phyloP scores from a whole-genome alignment of 768 basidiomycete genomes.

The Panaeolus cyanescens region DNA sequence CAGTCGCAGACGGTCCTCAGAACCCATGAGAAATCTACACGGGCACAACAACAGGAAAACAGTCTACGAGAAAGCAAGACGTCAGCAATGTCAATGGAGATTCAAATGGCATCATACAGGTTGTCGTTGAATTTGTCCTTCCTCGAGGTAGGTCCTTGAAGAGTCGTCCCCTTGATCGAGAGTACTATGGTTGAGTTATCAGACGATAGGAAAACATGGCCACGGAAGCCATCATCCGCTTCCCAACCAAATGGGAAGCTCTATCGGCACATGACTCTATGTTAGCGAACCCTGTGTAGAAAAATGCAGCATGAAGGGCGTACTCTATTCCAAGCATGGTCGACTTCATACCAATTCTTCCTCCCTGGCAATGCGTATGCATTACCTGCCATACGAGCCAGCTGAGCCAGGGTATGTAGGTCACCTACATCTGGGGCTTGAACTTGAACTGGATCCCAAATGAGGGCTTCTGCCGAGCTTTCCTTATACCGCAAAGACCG shows the following conservation, averaged over 20 bases:
- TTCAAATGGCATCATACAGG: constrained; percentile 33
- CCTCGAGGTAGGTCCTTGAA: constrained; percentile 83
- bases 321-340: constrained; percentile 69
- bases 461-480: constrained; percentile 42
- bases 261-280: constrained; percentile 41
- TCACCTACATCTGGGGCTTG: constrained; percentile 80
- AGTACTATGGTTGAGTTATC: constrained; percentile 85
- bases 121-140: constrained; percentile 96
- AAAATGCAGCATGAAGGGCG: constrained; percentile 7
- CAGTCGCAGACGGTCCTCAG: constrained; percentile 89
- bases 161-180: constrained; percentile 86
- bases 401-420: constrained; percentile 73
- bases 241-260: constrained; percentile 85
- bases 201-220: constrained; percentile 81
- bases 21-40: constrained; percentile 85
- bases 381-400: constrained; percentile 88
- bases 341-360: constrained; percentile 83
- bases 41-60: constrained; percentile 93
- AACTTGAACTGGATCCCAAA: constrained; percentile 71
- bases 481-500: constrained; percentile 50
- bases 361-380: constrained; percentile 79
- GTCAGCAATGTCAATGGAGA: neutral
- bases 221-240: constrained; percentile 78
- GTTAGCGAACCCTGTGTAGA: neutral
- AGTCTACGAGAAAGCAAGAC: constrained; percentile 31